Evolutionary conservation across 345 rosid genomes (phyloP).

Genomic region (Sapria himalayana): DNA sequence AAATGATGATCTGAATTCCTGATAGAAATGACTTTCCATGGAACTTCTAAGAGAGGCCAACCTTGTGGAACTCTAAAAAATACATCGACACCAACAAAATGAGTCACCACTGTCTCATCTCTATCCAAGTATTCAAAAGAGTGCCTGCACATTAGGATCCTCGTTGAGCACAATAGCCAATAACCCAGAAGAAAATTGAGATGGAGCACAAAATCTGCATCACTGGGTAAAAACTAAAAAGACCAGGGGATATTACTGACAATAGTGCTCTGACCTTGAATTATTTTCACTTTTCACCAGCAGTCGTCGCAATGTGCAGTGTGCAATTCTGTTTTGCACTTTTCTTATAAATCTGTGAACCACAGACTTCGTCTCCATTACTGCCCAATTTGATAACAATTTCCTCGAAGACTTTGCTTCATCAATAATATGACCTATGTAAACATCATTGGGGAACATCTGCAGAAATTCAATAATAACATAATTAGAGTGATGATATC

Average conservation of each 20-base stretch:
- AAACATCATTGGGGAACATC: conserved; percentile 70
- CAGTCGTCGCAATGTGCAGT: conserved; percentile 35
- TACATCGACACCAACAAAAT: conserved; percentile 40
- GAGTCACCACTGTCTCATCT: conserved; percentile 46
- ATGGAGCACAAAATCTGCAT: neutral
- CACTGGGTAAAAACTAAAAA: too few relatives aligned
- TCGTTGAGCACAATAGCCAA: neutral
- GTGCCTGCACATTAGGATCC: conserved; percentile 23
- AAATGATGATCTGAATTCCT: conserved; percentile 24
- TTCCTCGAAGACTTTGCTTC: conserved; percentile 59
- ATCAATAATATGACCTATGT: conserved; percentile 47
- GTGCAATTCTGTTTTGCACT: conserved; percentile 46
- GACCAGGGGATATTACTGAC: neutral
- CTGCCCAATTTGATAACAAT: conserved; percentile 16
- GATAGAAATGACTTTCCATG: conserved; percentile 27
- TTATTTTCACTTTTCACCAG: conserved; percentile 30
- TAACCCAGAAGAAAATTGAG: neutral
- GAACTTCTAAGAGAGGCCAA: conserved; percentile 42
- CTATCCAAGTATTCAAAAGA: conserved; percentile 42
- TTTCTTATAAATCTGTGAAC: conserved; percentile 46
- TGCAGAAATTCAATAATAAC: conserved; percentile 11
- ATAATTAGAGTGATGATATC: too few relatives aligned
- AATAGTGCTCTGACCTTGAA: conserved; percentile 26
- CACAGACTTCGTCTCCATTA: conserved; percentile 26
- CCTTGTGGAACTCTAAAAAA: conserved; percentile 36